Evolutionary conservation across 2,329 filamentous ascomycete genomes (phyloP).

Genomic region (Penicillium concentricum): DNA sequence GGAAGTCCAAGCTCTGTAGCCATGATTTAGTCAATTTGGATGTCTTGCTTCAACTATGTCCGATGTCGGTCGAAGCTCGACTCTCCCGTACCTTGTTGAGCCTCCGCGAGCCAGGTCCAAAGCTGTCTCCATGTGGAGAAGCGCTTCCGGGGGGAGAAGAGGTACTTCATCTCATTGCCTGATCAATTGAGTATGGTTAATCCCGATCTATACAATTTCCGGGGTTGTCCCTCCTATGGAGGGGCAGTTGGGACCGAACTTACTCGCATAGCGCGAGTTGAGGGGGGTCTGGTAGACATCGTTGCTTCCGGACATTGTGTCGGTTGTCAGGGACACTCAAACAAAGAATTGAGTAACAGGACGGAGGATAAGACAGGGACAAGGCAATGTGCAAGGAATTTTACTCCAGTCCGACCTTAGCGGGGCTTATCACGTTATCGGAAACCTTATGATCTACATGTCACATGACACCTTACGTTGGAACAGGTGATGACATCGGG

Average conservation of each 20-base stretch:
- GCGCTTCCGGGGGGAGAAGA: conserved; percentile 76
- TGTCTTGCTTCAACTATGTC: conserved; percentile 9
- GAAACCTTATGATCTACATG: conserved; percentile 13
- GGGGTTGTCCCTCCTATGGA: conserved; percentile 12
- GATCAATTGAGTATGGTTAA: conserved; percentile 21
- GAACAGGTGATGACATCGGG: too few species aligned
- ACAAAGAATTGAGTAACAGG: conserved; percentile 23
- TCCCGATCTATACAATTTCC: conserved; percentile 8
- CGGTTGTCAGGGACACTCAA: conserved; percentile 19
- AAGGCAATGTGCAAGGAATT: conserved; percentile 30
- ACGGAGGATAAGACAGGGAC: conserved; percentile 11
- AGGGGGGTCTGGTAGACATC: conserved; percentile 67
- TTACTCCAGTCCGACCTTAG: conserved; percentile 27
- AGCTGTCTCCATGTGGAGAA: conserved; percentile 79
- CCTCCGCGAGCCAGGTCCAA: conserved; percentile 81
- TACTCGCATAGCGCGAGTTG: conserved; percentile 69
- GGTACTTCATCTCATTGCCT: conserved; percentile 67
- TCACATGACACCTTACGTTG: background rate
- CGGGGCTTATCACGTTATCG: conserved; percentile 43
- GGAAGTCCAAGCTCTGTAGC: conserved; percentile 66
- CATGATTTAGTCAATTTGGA: conserved; percentile 25
- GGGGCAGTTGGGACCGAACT: conserved; percentile 18
- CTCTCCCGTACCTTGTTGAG: conserved; percentile 56
- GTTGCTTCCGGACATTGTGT: conserved; percentile 42
- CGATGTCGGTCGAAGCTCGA: conserved; percentile 14